Conservation (phyloP, 1,139 yeast species). For the Spathaspora sp. region DNA sequence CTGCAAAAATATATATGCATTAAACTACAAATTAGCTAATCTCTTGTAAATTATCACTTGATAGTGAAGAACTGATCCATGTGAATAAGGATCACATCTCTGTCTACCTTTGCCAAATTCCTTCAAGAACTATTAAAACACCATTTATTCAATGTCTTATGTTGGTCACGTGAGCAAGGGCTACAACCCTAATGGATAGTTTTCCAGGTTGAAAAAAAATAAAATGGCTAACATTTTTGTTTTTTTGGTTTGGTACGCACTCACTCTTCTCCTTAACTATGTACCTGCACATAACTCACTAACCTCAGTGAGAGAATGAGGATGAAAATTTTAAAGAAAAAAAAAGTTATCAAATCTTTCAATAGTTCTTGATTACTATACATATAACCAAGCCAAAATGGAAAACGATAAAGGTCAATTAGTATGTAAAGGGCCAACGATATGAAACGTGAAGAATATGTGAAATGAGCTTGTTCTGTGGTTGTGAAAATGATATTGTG, state of each 20-base stretch:
- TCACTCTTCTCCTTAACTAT: not conserved
- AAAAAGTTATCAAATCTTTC: conserved; percentile 2
- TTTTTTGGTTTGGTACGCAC: not conserved
- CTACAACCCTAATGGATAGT: not conserved
- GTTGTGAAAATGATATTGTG: not conserved
- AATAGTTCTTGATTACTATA: conserved; percentile 2
- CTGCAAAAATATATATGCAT: not conserved
- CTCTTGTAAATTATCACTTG: not conserved
- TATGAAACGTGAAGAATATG: not conserved
- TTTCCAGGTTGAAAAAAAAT: not conserved
- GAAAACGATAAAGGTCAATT: conserved; percentile 99
- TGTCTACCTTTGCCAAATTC: too few relatives aligned
- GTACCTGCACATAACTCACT: conserved; percentile 1
- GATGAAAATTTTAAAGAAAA: conserved; percentile 7
- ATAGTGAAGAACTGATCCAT: too few relatives aligned
- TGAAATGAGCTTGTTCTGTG: not conserved
- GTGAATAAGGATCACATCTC: too few relatives aligned
- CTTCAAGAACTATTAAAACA: too few relatives aligned
- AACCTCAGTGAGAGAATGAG: not conserved
- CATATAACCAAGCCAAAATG: conserved; percentile 59
- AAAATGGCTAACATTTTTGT: not conserved
- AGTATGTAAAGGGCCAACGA: conserved; percentile 58
- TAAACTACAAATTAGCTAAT: not conserved
- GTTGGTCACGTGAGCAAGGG: conserved; percentile 3
- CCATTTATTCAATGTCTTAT: not conserved